Base-by-base conservation (phyloP, 192 early-diverging fungal genomes). In the Coemansia sp. region DNA sequence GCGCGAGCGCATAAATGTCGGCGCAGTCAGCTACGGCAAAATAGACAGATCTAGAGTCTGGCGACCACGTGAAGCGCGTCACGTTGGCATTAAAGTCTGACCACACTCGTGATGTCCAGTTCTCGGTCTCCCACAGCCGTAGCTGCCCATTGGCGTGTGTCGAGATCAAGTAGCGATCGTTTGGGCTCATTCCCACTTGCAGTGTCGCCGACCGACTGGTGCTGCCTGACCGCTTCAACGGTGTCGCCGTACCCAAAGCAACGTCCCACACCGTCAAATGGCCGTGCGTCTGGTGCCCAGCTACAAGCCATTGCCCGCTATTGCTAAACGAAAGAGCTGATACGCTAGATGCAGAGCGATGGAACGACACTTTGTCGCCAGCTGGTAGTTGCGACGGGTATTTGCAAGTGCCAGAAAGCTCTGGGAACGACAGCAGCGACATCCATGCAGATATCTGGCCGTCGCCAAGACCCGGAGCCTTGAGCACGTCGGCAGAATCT, bases 201-300 rank as follows among this genome's bases (percentile, higher is more conserved):
- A 74, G 51, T 2, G 80, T 65, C 1, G 74, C 67, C 3, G 62
- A 52, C 10, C 71, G 65, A 17, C 65, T 60, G 41, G 59, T 74
- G 59, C 61, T 68, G 1, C 77, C 77, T 2, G 71, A 74, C 56
- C 80, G 70, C 38, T 62, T 72, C 7, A 82, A 62, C 31, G 80
- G 74, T 16, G 74, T 77, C 17, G 74, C 70, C 0, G 75, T 73
- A 22, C 68, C 82, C 12, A 77, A 63, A 3, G 82, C 72, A 17
- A 75, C 69, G 23, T 83, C 82, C 82, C 82, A 83, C 19, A 83
- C 59, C 3, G 72, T 67, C 52, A 83, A 27, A 26, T 73, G 70
- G 0, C 74, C 80, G 56, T 71, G 72, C 2, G 69, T 57, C 51
- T 77, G 68, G 54, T 71, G 69, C 2, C 82, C 82, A 1, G 71